Percentiles rank a stretch among this genome's conserved stretches.
Evolutionary conservation across 495 filamentous ascomycete genomes (phyloP).

Genomic region (Aspergillus baeticus): DNA sequence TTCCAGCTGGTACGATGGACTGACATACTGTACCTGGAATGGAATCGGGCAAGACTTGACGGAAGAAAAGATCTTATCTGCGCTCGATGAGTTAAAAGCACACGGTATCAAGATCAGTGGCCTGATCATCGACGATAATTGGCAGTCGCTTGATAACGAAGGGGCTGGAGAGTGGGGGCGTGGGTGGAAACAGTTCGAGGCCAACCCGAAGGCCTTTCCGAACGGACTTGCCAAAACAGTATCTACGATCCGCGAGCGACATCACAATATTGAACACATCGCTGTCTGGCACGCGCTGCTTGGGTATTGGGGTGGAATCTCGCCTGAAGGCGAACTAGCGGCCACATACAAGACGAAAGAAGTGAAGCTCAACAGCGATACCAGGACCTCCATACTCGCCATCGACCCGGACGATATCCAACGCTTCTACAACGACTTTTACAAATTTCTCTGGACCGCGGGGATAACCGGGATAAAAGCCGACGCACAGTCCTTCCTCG

Average conservation of each 20-base stretch:
- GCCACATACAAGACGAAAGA: constrained; percentile 73
- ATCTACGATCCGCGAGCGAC: constrained; percentile 61
- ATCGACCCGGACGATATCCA: constrained; percentile 71
- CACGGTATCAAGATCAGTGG: constrained; percentile 74
- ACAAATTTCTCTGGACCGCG: constrained; percentile 65
- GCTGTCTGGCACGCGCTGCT: constrained; percentile 96
- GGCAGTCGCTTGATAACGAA: constrained; percentile 76
- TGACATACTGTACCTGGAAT: constrained; percentile 90
- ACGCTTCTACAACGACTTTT: constrained; percentile 89
- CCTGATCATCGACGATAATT: constrained; percentile 94
- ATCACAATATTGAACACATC: constrained; percentile 76
- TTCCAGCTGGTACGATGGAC: constrained; percentile 85
- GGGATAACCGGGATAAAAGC: constrained; percentile 87
- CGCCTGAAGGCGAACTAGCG: constrained; percentile 67
- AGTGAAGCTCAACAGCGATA: constrained; percentile 56
- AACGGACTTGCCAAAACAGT: constrained; percentile 70
- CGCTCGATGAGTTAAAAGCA: constrained; percentile 67
- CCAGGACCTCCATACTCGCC: constrained; percentile 44
- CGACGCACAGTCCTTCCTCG: constrained; percentile 84
- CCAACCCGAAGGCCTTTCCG: constrained; percentile 77
- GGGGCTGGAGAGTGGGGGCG: constrained; percentile 49
- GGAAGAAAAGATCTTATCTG: constrained; percentile 73
- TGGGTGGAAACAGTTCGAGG: constrained; percentile 74
- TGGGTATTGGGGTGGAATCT: constrained; percentile 93
- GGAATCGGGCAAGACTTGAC: constrained; percentile 78